Evolutionary conservation across 768 basidiomycete genomes (phyloP), one percentile per base, ranked within the genome.

Genomic region (Mycena rosella): DNA sequence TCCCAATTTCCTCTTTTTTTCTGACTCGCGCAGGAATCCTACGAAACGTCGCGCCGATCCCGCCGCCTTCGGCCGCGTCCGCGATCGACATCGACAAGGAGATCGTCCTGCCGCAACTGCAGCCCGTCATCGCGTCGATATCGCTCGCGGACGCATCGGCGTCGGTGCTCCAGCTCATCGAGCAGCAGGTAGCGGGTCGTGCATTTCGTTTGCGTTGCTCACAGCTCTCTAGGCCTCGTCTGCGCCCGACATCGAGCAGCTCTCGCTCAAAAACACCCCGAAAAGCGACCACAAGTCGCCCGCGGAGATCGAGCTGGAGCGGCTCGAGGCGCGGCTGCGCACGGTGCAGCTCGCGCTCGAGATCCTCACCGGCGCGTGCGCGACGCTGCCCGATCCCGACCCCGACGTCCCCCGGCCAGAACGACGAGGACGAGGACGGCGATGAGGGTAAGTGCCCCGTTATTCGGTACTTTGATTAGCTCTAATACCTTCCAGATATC

Each of bases 281-380:
- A 88, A 91, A 74, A 87, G 89, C 15, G 96, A 96, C 74, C 90
- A 96, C 76, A 91, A 88, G 76, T 86, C 91, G 4, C 74, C 83
- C 1, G 85, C 85, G 17, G 92, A 96, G 74, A 61, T 88, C 14
- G 89, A 92, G 72, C 84, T 98, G 2, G 92, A 94, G 67, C 81
- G 81, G 30, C 81, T 96, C 17, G 96, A 98, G 78, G 81, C 83
- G 18, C 86, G 81, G 60, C 77, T 98, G 58, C 85, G 90, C 72
- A 92, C 92, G 1, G 85, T 94, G 14, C 91, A 93, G 69, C 85
- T 96, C 34, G 89, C 92, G n/a, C 82, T 98, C 29, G 96, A 98
- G 79, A 89, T 98, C 54, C 78, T 98, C 68, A 96, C 95, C 0
- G 92, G 92, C 32, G 83, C 87, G n/a, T 98, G 94, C 75, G 96